Evolutionary conservation across 73 alveolate genomes (phyloP), one percentile per base, ranked within the genome.

Genomic region (Urostyla sp.): DNA sequence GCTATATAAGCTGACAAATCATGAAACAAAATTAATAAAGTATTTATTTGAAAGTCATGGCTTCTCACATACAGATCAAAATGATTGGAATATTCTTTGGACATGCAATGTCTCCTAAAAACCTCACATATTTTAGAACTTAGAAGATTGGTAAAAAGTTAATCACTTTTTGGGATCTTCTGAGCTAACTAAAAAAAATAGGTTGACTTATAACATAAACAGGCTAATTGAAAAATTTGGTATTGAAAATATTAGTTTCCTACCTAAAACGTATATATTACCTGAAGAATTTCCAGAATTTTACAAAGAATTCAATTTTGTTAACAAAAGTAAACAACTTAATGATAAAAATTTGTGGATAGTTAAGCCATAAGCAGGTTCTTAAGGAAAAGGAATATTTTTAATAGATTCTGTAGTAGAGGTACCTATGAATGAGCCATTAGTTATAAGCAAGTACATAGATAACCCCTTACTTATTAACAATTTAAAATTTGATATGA

Each of bases 331-430:
- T 43, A 67, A 74, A 43, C n/a, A n/a, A n/a, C n/a, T n/a, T n/a
- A 60, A 74, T 43, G 69, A 67, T 34, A 61, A 79, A 45, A 80
- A 61, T 44, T 30, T 88, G 36, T 76, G 91, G 89, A 77, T 94
- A 28, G 87, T 91, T 28, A 94, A 94, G 73, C 98, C 98, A 13
- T 80, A 74, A 13, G 80, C 89, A 16, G 80, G 94, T 0, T 88
- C 96, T 7, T 40, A 96, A 48, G 99, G 99, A 11, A 87, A 93
- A 34, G 98, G 98, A 0, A 94, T 94, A 26, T 88, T 91, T 77
- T 51, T 94, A 46, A 63, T 92, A 66, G 85, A 85, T 11, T 95
- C 90, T 59, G 40, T 81, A 30, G 52, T 87, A 0, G 94, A 90
- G 56, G 80, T 90, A 15, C 92, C 94, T 15, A 52, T 75, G 34